Base-by-base conservation (phyloP, 2,329 filamentous ascomycete genomes). In the Epichloe bromicola region DNA sequence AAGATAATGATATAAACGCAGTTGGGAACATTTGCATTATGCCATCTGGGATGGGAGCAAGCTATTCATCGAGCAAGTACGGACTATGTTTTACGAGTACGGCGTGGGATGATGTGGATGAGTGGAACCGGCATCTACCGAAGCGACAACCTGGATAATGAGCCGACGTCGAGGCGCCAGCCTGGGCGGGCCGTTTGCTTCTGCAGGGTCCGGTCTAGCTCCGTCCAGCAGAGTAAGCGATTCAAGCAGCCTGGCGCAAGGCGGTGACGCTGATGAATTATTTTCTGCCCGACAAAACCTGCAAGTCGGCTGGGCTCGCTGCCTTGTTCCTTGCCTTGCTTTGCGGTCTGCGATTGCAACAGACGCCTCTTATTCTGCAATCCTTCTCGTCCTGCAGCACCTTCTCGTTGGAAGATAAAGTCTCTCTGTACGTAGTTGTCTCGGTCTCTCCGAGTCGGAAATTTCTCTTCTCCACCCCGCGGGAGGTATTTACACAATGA, bases 401-500 rank as follows among this genome's bases (percentile, higher is more conserved):
- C 10, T 26, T 42, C 12, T 26, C 15, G 15, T 41, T 14, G 14
- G 19, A 20, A 38, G n/a, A 20, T 38, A 5, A 5, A 26, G 15
- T 48, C 39, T 49, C 17, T 20, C 8, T 26, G 38, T 36, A 11
- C 26, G n/a, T 34, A 41, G 12, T 49, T 49, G 39, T 19, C 14
- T 42, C 30, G 38, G 40, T 42, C 11, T 23, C 10, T 42, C 41
- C 49, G 17, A 20, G 12, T 30, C 8, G 30, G 30, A 11, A 30
- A 4, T 43, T 14, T 26, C 12, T 34, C 0, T 23, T 19, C 17
- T 14, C 23, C 17, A 43, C 36, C 26, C 23, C 38, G 34, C n/a
- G n/a, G 11, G 38, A 20, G 38, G 30, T 33, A 49, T 48, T 43
- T 39, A 34, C 51, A 69, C 54, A 36, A 76, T 77, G 74, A 67